phyloP scores from a whole-genome alignment of 148 eudicot species.

The Nepenthes mirabilis region DNA sequence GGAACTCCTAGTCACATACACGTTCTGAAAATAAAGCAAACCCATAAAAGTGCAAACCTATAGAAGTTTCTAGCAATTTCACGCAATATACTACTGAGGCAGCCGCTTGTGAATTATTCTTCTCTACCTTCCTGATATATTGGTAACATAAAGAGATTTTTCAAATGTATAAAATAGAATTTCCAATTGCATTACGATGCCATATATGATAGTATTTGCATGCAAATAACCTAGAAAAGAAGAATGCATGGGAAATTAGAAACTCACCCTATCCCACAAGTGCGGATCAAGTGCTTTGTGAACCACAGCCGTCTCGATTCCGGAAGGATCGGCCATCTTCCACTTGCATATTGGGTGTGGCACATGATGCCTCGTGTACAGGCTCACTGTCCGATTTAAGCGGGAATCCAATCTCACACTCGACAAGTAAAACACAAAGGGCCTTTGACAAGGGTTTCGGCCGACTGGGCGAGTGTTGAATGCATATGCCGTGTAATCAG shows the following conservation, averaged over 20 bases:
- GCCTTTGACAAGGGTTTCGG: conserved; percentile 70
- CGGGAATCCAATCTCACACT: conserved; percentile 23
- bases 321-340: conserved; percentile 57
- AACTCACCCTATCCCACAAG: conserved; percentile 77
- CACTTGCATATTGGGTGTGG: conserved; percentile 58
- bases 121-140: not conserved
- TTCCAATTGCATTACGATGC: not conserved
- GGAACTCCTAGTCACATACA: no score
- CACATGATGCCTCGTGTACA: conserved; percentile 37
- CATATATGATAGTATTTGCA: not conserved
- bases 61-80: no score
- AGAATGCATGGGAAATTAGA: not conserved
- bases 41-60: no score
- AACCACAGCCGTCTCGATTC: conserved; percentile 35
- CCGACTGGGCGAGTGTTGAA: conserved; percentile 81
- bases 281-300: conserved; percentile 62
- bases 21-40: no score
- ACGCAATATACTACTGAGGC: no score
- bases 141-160: not conserved
- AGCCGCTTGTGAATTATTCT: no score
- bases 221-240: not conserved
- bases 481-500: conserved; percentile 75
- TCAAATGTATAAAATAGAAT: no score
- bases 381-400: conserved; percentile 47
- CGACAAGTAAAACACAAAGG: conserved; percentile 64